Percentiles rank a stretch among this genome's conserved stretches.
phyloP scores from a whole-genome alignment of 2,329 filamentous ascomycete species.

The Paecilomyces fulvus region DNA sequence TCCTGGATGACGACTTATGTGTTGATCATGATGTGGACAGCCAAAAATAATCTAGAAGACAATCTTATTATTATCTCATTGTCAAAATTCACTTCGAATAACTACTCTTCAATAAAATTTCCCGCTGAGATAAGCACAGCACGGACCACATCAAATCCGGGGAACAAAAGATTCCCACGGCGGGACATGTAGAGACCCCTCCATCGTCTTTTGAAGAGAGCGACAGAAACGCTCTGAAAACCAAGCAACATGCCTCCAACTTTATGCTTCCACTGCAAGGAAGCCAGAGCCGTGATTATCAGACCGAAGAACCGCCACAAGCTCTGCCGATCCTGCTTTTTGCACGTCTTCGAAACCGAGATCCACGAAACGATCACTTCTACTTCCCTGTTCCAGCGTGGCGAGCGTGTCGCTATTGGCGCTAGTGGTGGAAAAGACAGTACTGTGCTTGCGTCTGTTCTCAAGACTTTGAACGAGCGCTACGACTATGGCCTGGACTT shows the following conservation, averaged over 20 bases:
- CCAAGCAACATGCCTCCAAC: constrained; percentile 62
- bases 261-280: constrained; percentile 67
- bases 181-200: not conserved
- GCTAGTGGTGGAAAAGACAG: constrained; percentile 97
- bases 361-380: constrained; percentile 85
- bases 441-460: constrained; percentile 85
- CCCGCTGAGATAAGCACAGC: constrained; percentile 4
- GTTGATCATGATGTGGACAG: not conserved
- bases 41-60: not conserved
- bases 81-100: not conserved
- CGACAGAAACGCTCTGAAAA: not conserved
- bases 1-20: not conserved
- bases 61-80: not conserved
- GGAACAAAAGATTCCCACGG: not conserved
- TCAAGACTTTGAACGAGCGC: constrained; percentile 89
- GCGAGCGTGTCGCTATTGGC: constrained; percentile 86
- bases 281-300: constrained; percentile 75
- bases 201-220: not conserved
- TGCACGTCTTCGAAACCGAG: constrained; percentile 80
- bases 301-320: constrained; percentile 92
- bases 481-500: constrained; percentile 80
- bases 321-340: constrained; percentile 83
- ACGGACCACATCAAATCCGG: not conserved
- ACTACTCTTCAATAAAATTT: not conserved
- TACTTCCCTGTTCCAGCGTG: constrained; percentile 69